These are phyloP conservation scores for Coemansia sp. DNA, from an alignment of 192 early-diverging fungal genomes.

Conservation along the genomic window DNA sequence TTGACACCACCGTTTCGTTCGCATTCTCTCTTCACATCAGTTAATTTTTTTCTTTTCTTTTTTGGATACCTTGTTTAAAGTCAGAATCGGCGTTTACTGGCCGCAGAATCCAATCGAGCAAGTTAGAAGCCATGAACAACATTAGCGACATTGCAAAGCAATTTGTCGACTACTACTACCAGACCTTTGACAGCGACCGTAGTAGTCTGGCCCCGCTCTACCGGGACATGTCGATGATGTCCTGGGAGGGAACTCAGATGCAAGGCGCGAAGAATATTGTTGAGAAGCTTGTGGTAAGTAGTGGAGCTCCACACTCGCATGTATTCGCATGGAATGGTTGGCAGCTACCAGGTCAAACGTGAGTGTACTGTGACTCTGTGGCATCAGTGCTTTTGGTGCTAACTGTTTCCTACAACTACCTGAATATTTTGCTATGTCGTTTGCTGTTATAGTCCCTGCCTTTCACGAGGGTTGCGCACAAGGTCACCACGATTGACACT, in stretches of 20 bases:
- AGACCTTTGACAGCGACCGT: conserved; percentile 80
- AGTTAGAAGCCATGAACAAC: conserved; percentile 16
- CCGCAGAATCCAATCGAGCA: background rate
- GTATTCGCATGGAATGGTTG: background rate
- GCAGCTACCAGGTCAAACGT: background rate
- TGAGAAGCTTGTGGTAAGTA: conserved; percentile 73
- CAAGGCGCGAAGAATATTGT: conserved; percentile 68
- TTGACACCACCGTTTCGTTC: no score
- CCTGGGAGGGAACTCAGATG: conserved; percentile 79
- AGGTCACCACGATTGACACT: conserved; percentile 77
- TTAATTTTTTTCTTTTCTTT: background rate
- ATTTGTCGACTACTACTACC: conserved; percentile 89
- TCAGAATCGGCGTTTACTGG: conserved; percentile 1
- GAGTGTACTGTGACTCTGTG: conserved; percentile 1
- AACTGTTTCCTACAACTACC: conserved; percentile 2
- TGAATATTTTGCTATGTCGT: background rate
- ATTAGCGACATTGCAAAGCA: conserved; percentile 62
- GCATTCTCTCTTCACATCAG: background rate
- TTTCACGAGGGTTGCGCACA: conserved; percentile 75
- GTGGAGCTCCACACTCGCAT: conserved; percentile 22
- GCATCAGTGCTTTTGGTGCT: background rate
- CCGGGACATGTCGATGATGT: conserved; percentile 79
- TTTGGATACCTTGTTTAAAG: background rate
- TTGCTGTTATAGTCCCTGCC: conserved; percentile 62
- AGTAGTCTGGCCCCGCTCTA: conserved; percentile 71